phyloP scores from a whole-genome alignment of 2,329 filamentous ascomycete genomes.

The Rhynchosporium secalis region DNA sequence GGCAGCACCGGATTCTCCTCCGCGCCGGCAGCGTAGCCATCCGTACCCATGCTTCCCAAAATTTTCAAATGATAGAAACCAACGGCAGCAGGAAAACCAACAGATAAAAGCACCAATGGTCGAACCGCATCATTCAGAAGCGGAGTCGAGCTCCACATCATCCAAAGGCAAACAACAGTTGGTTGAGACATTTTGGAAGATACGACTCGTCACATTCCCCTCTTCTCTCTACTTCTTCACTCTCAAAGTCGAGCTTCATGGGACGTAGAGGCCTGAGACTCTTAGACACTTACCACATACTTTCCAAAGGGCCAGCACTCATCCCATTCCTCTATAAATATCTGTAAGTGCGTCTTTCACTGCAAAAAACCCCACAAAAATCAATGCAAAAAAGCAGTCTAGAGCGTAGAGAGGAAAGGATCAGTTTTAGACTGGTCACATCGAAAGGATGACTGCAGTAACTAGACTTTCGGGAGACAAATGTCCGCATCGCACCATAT shows the following conservation, averaged over 20 bases:
- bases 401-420: too few species aligned
- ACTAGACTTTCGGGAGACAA: too few species aligned
- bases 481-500: too few species aligned
- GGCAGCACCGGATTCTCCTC: not conserved
- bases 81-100: not conserved
- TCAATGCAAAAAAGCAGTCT: too few species aligned
- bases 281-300: slow-evolving; percentile 17
- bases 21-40: not conserved
- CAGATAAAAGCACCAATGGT: not conserved
- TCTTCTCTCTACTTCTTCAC: not conserved
- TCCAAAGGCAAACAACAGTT: not conserved
- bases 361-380: too few species aligned
- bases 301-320: not conserved
- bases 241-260: not conserved
- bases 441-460: too few species aligned
- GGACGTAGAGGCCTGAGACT: not conserved
- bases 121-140: not conserved
- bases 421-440: too few species aligned
- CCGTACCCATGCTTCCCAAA: not conserved
- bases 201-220: slow-evolving; percentile 11
- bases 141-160: not conserved
- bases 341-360: too few species aligned
- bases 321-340: slow-evolving; percentile 18
- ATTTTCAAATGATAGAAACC: too few species aligned
- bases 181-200: not conserved